Percentiles rank a stretch among this genome's conserved stretches.
phyloP scores from a whole-genome alignment of 2,329 filamentous ascomycete species.

The Gyromitra esculenta region DNA sequence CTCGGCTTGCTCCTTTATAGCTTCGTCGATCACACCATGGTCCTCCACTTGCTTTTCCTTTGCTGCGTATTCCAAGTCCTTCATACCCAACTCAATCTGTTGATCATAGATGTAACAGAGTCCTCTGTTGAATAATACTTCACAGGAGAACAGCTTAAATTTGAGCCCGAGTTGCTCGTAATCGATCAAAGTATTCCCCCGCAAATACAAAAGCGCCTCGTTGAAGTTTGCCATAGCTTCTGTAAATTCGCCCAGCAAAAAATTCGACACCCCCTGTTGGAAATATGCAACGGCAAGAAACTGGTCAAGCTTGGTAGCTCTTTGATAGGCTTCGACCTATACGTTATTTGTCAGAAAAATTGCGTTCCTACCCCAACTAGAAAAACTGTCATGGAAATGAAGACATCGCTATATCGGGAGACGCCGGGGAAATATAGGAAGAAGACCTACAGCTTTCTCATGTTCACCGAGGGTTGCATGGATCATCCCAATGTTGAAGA shows the following conservation, averaged over 20 bases:
- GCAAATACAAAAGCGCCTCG: conserved; percentile 91
- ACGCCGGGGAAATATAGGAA: neutral
- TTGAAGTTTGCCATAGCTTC: conserved; percentile 98
- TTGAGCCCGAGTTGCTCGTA: conserved; percentile 95
- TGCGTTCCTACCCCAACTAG: neutral
- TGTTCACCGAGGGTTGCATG: conserved; percentile 96
- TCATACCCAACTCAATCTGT: conserved; percentile 87
- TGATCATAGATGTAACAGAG: conserved; percentile 97
- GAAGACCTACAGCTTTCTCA: conserved; percentile 83
- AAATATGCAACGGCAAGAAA: conserved; percentile 98
- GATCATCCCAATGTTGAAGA: conserved; percentile 98
- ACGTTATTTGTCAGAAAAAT: conserved; percentile 28
- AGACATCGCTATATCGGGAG: neutral
- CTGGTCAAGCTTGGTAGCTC: conserved; percentile 87
- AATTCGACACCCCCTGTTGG: conserved; percentile 97
- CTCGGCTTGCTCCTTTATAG: conserved; percentile 91
- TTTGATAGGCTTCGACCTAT: conserved; percentile 93
- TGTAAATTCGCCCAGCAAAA: conserved; percentile 94
- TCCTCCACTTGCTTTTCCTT: conserved; percentile 97
- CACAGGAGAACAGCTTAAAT: conserved; percentile 97
- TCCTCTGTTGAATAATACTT: conserved; percentile 96
- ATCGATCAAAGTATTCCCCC: conserved; percentile 96
- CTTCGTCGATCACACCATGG: conserved; percentile 97
- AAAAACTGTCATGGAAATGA: neutral
- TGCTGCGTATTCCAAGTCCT: conserved; percentile 87